phyloP scores from a whole-genome alignment of 331 rosid genomes.

The Acacia concinna region DNA sequence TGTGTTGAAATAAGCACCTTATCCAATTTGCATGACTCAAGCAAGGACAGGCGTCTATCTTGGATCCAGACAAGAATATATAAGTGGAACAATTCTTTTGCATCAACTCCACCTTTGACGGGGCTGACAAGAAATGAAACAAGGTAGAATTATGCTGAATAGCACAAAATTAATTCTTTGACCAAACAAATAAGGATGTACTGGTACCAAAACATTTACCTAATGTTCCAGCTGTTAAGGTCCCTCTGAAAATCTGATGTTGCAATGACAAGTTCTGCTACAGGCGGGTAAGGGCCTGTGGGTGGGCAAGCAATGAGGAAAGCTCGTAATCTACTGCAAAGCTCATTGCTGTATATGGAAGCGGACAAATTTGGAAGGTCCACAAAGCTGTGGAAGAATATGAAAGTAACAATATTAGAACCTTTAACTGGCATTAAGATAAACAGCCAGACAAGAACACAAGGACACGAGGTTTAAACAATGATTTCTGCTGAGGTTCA shows the following conservation, averaged over 20 bases:
- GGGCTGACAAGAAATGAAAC: conserved; percentile 48
- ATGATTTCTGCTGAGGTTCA: conserved; percentile 7
- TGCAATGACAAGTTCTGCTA: conserved; percentile 91
- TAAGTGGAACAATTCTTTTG: conserved; percentile 93
- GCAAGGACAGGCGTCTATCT: conserved; percentile 82
- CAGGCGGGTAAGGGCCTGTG: conserved; percentile 78
- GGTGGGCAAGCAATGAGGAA: conserved; percentile 99
- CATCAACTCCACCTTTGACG: conserved; percentile 94
- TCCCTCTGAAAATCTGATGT: conserved; percentile 96
- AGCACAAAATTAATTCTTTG: conserved; percentile 20
- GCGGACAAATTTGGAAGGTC: conserved; percentile 92
- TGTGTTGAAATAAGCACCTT: conserved; percentile 56
- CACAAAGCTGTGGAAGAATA: conserved; percentile 65
- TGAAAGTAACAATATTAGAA: conserved; percentile 32
- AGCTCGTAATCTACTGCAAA: conserved; percentile 78
- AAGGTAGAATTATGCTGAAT: conserved; percentile 1
- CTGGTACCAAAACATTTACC: conserved; percentile 42
- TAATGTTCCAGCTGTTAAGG: conserved; percentile 71
- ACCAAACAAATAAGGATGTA: background rate
- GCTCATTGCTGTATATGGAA: conserved; percentile 90
- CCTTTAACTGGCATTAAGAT: conserved; percentile 24
- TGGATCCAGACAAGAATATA: conserved; percentile 95
- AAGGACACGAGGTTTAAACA: conserved; percentile 17
- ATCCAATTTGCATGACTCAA: conserved; percentile 88
- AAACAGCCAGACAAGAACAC: conserved; percentile 16